These are phyloP conservation scores for Candida insectalens DNA, from an alignment of 805 yeast genomes.

Conservation along the genomic window DNA sequence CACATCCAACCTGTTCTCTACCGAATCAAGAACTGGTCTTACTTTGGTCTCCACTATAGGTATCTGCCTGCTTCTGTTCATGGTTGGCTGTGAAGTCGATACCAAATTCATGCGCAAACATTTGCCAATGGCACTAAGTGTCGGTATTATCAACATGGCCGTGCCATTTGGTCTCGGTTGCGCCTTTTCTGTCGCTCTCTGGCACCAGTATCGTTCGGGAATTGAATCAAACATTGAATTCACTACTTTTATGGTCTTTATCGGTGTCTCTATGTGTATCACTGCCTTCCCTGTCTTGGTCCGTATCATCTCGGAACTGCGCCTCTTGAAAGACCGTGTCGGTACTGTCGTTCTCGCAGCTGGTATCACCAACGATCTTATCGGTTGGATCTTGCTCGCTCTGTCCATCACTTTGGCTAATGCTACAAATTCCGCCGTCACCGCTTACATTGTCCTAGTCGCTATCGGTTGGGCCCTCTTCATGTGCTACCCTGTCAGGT, in stretches of 20 bases:
- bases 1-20: constrained; percentile 55
- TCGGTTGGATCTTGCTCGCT: constrained; percentile 78
- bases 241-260: constrained; percentile 70
- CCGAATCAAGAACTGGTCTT: constrained; percentile 50
- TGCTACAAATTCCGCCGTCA: constrained; percentile 56
- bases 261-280: constrained; percentile 75
- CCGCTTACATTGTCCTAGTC: constrained; percentile 58
- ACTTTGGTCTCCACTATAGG: constrained; percentile 68
- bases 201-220: constrained; percentile 38
- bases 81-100: constrained; percentile 76
- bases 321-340: constrained; percentile 61
- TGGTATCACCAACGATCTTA: constrained; percentile 69
- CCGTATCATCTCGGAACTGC: constrained; percentile 64
- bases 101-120: constrained; percentile 52
- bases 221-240: constrained; percentile 37
- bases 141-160: constrained; percentile 65
- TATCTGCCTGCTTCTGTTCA: constrained; percentile 61
- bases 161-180: constrained; percentile 78
- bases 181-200: constrained; percentile 58
- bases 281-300: constrained; percentile 84
- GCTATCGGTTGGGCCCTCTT: constrained; percentile 63
- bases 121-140: constrained; percentile 49
- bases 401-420: constrained; percentile 69
- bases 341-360: constrained; percentile 72
- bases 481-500: constrained; percentile 47